phyloP scores from a whole-genome alignment of 805 yeast species.

The Yarrowia porcina region DNA sequence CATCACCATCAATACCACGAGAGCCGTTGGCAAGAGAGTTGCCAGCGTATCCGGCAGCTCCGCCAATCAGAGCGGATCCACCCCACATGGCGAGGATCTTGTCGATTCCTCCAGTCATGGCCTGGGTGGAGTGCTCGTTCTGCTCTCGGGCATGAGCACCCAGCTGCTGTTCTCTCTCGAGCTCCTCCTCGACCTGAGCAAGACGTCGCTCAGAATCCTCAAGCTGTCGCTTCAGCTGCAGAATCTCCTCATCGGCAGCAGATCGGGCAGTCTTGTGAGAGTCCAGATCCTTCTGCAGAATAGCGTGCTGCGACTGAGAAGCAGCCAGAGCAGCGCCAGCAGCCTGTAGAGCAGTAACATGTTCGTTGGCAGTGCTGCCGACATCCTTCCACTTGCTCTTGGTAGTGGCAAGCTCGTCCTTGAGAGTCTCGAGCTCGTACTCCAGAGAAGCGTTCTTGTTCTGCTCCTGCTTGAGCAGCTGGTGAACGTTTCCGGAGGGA shows the following conservation, averaged over 20 bases:
- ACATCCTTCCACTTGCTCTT: slow-evolving; percentile 27
- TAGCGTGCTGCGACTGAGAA: slow-evolving; percentile 29
- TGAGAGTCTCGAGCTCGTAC: slow-evolving; percentile 30
- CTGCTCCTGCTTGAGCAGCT: slow-evolving; percentile 27
- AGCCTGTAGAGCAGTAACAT: slow-evolving; percentile 33
- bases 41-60: slow-evolving; percentile 13
- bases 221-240: slow-evolving; percentile 29
- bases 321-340: slow-evolving; percentile 33
- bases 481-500: background rate
- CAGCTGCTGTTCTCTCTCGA: slow-evolving; percentile 29
- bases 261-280: slow-evolving; percentile 28
- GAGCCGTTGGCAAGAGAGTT: slow-evolving; percentile 13
- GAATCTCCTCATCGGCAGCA: slow-evolving; percentile 28
- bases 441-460: slow-evolving; percentile 31
- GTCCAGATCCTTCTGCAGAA: slow-evolving; percentile 29
- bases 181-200: slow-evolving; percentile 29
- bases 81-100: slow-evolving; percentile 34
- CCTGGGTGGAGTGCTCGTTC: slow-evolving; percentile 30
- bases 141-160: slow-evolving; percentile 29
- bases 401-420: slow-evolving; percentile 31
- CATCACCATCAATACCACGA: slow-evolving; percentile 17
- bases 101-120: slow-evolving; percentile 31
- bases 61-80: slow-evolving; percentile 28
- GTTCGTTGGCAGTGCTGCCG: slow-evolving; percentile 30
- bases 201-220: slow-evolving; percentile 22